Conservation (phyloP, 768 basidiomycete species). For the Russula emetica region DNA sequence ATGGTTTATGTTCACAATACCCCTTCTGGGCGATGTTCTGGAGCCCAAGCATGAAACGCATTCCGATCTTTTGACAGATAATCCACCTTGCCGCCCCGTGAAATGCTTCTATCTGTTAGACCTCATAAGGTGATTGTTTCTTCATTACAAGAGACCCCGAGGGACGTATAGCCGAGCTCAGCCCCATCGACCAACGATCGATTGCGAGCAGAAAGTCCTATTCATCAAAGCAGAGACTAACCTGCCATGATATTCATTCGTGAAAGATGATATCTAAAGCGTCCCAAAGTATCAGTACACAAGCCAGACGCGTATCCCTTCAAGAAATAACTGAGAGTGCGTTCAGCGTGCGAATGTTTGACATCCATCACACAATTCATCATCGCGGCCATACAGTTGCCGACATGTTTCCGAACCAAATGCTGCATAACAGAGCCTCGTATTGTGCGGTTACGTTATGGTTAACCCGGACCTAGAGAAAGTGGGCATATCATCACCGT, state of each 20-base stretch:
- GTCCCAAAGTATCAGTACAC: not conserved
- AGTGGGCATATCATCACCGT: not conserved
- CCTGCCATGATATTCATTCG: not conserved
- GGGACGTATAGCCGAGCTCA: not conserved
- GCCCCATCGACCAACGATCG: not conserved
- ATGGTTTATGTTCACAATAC: not conserved
- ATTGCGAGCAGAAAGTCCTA: not conserved
- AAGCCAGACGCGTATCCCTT: not conserved
- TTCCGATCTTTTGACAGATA: not conserved
- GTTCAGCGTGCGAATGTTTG: not conserved
- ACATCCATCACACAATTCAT: not conserved
- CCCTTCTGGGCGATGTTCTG: not conserved
- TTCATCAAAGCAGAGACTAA: not conserved
- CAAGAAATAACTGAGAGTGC: not conserved
- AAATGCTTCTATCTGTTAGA: not conserved
- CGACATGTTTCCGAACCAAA: not conserved
- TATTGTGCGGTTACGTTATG: not conserved
- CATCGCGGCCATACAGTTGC: not conserved
- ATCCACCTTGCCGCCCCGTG: no score
- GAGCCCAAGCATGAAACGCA: not conserved
- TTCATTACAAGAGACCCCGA: not conserved
- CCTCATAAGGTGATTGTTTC: no score
- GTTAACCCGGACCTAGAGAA: not conserved
- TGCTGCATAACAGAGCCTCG: not conserved
- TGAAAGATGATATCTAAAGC: not conserved